A percentile compares a stretch with the other conserved stretches of the same genome.
phyloP scores from a whole-genome alignment of 345 rosid species.

The Cardamine occulta region DNA sequence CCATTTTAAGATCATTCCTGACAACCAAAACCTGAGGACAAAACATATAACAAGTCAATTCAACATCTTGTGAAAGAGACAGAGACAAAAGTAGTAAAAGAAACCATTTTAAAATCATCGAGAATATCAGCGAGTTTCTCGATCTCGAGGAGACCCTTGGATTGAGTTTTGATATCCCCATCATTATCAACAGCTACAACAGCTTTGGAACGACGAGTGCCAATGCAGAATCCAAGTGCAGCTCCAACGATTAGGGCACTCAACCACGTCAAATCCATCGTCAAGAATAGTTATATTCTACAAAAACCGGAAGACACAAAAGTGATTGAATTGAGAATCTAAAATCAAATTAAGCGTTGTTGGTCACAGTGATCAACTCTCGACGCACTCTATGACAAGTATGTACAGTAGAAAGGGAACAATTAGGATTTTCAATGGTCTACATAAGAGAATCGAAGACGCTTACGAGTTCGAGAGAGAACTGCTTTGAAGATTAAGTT shows the following conservation, averaged over 20 bases:
- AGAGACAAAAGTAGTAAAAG: conserved; percentile 1
- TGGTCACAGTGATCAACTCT: not conserved
- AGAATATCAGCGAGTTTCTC: conserved; percentile 87
- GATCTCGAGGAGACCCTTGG: conserved; percentile 68
- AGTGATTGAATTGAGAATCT: not conserved
- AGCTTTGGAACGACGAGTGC: conserved; percentile 52
- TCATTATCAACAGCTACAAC: conserved; percentile 28
- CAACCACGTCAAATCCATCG: conserved; percentile 81
- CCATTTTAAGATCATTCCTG: conserved; percentile 98
- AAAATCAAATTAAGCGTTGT: conserved; percentile 8
- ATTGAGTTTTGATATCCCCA: conserved; percentile 42
- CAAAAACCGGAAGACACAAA: not conserved
- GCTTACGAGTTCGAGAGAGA: conserved; percentile 31
- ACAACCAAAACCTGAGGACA: conserved; percentile 82
- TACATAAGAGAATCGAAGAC: conserved; percentile 16
- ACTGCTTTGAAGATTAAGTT: conserved; percentile 21
- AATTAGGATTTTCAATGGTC: not conserved
- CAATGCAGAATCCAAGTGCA: conserved; percentile 83
- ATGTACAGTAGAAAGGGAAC: not conserved
- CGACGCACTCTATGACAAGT: not conserved
- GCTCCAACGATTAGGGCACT: conserved; percentile 83
- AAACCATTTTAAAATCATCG: conserved; percentile 91
- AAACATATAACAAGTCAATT: not conserved
- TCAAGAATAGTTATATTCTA: conserved; percentile 8
- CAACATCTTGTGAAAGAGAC: conserved; percentile 16